Evolutionary conservation across 345 rosid genomes (phyloP).

Genomic region (Atalantia buxifolia): DNA sequence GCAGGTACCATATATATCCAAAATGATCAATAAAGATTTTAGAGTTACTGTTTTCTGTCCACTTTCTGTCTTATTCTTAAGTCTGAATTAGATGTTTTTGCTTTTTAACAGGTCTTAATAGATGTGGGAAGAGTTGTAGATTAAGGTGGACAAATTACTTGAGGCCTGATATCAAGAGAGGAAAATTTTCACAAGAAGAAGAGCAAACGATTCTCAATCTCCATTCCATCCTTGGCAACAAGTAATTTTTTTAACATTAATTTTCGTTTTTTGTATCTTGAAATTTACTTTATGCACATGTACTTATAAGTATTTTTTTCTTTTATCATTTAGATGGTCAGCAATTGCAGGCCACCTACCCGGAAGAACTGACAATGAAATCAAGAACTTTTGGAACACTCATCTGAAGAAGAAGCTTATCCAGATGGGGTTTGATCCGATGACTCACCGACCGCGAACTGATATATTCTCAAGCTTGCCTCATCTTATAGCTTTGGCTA

Average conservation of each 20-base stretch:
- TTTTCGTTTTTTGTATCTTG: neutral
- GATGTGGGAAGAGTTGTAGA: conserved; percentile 88
- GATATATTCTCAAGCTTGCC: conserved; percentile 57
- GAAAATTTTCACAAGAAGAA: conserved; percentile 77
- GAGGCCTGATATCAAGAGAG: conserved; percentile 84
- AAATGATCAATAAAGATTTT: neutral
- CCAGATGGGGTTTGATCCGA: conserved; percentile 68
- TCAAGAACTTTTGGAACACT: conserved; percentile 71
- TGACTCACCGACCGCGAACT: conserved; percentile 64
- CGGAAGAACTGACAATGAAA: conserved; percentile 61
- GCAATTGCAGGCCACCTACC: conserved; percentile 60
- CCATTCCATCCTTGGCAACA: conserved; percentile 81
- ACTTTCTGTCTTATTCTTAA: neutral
- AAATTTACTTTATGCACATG: neutral
- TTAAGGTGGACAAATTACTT: conserved; percentile 85
- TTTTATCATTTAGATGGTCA: conserved; percentile 42
- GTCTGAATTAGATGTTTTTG: neutral
- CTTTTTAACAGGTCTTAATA: conserved; percentile 50
- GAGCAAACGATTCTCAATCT: conserved; percentile 74
- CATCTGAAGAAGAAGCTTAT: conserved; percentile 63
- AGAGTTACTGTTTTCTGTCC: neutral
- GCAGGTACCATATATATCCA: conserved; percentile 40
- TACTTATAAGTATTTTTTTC: too few relatives aligned
- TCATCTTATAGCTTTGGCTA: conserved; percentile 59
- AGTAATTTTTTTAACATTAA: conserved; percentile 33